Evolutionary conservation across 768 basidiomycete species (phyloP).

Genomic region (Hericium alpestre): DNA sequence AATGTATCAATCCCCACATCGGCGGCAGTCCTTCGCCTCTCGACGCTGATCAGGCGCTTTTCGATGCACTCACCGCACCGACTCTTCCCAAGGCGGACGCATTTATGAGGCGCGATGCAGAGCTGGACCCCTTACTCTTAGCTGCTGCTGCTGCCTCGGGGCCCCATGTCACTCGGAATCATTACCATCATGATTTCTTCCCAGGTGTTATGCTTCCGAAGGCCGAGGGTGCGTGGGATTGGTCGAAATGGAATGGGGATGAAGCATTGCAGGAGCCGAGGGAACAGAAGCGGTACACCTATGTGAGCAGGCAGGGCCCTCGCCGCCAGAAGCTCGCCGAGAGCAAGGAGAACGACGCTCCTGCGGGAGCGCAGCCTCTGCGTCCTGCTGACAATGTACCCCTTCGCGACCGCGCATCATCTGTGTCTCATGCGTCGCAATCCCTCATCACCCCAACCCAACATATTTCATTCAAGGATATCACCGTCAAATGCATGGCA

Average conservation of each 20-base stretch:
- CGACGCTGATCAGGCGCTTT: conserved; percentile 47
- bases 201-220: conserved; percentile 44
- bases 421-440: background rate
- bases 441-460: conserved; percentile 14
- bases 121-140: conserved; percentile 69
- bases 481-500: conserved; percentile 89
- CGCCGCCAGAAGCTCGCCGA: conserved; percentile 43
- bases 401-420: conserved; percentile 14
- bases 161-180: conserved; percentile 74
- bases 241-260: conserved; percentile 44
- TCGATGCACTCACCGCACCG: conserved; percentile 53
- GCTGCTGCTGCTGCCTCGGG: conserved; percentile 68
- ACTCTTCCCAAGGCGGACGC: conserved; percentile 27
- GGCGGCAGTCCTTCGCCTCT: background rate
- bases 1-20: background rate
- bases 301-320: conserved; percentile 70
- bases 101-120: conserved; percentile 56
- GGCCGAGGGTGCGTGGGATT: conserved; percentile 45
- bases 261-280: conserved; percentile 23
- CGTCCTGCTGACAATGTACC: conserved; percentile 29
- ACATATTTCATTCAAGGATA: conserved; percentile 16
- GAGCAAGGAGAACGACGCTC: conserved; percentile 41
- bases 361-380: conserved; percentile 26
- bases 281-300: conserved; percentile 40
- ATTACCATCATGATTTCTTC: conserved; percentile 75